A percentile compares a stretch with the other conserved stretches of the same genome.
phyloP scores from a whole-genome alignment of 169 alveolate genomes.

The Eimeria necatrix region DNA sequence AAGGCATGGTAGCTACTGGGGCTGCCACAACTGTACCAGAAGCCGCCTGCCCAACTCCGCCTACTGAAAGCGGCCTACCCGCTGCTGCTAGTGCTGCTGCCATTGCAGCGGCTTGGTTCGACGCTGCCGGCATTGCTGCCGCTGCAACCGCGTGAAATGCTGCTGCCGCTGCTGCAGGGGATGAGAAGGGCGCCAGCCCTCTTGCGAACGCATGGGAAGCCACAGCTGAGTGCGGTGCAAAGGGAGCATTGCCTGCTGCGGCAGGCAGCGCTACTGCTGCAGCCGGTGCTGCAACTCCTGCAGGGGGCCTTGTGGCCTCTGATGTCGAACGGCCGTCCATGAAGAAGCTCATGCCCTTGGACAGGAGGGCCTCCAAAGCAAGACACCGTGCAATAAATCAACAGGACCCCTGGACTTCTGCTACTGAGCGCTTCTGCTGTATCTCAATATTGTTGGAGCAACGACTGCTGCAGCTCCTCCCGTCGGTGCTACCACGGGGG shows the following conservation, averaged over 20 bases:
- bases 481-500: not conserved
- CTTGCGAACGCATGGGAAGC: constrained; percentile 32
- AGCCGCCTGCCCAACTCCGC: not conserved
- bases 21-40: not conserved
- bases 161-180: constrained; percentile 70
- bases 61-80: constrained; percentile 64
- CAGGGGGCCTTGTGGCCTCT: constrained; percentile 70
- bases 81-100: constrained; percentile 67
- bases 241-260: constrained; percentile 50
- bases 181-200: constrained; percentile 10
- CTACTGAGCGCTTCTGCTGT: not conserved
- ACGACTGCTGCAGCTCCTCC: not conserved
- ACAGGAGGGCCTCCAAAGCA: not conserved
- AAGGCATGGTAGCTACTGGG: not conserved
- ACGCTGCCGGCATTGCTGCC: constrained; percentile 67
- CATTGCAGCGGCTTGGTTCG: constrained; percentile 68
- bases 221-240: constrained; percentile 34
- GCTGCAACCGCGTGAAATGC: constrained; percentile 69
- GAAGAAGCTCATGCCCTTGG: constrained; percentile 37
- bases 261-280: constrained; percentile 46
- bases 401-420: not conserved
- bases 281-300: constrained; percentile 57
- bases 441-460: not conserved
- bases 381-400: no score
- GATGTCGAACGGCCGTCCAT: constrained; percentile 61